Base-by-base conservation (phyloP, 768 basidiomycete genomes). In the Agaricus subrufescens region DNA sequence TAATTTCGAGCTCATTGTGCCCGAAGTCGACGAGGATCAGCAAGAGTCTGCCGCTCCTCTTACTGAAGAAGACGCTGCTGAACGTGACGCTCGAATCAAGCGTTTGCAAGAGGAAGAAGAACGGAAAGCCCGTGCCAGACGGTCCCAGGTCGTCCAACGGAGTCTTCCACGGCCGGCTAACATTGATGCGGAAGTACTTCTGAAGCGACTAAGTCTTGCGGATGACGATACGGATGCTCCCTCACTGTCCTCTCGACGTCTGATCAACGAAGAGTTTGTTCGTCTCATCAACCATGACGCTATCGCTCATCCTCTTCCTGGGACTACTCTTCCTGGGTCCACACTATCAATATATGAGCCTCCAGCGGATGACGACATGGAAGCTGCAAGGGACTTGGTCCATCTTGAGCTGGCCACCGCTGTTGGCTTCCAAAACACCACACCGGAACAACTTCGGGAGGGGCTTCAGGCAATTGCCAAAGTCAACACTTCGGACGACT, bases 1-100 rank as follows among this genome's bases (percentile, higher is more conserved):
- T 69, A 96, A 98, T 70, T 98, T 98, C 63, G 95, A 98, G 71
- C 74, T 99, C 46, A 80, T 95, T 43, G 85, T 96, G 8, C 92
- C 91, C 2, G 95, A 96, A 61, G 90, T 93, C 15, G 90, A 93
- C 51, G 89, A 83, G 10, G 87, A 88, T 19, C 82, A 83, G 15
- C 87, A 82, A 1, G 76, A 71, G 4, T 65, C 63, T 5, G 54
- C 39, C 10, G 60, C 51, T 61, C 59, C 56, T 19, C 54, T 83
- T 48, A 72, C 80, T 0, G 89, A 86, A 57, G 94, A 98, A 69
- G 97, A 99, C 69, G 94, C 94, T 0, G 89, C 94, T 3, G 94
- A 96, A 67, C 79, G 95, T 12, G 96, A 98, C 68, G 89, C 87
- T 2, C 79, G 82, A 54, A 63, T 89, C 45, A 82, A 77, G 65